phyloP scores from a whole-genome alignment of 345 rosid species.

The Sonneratia alba region DNA sequence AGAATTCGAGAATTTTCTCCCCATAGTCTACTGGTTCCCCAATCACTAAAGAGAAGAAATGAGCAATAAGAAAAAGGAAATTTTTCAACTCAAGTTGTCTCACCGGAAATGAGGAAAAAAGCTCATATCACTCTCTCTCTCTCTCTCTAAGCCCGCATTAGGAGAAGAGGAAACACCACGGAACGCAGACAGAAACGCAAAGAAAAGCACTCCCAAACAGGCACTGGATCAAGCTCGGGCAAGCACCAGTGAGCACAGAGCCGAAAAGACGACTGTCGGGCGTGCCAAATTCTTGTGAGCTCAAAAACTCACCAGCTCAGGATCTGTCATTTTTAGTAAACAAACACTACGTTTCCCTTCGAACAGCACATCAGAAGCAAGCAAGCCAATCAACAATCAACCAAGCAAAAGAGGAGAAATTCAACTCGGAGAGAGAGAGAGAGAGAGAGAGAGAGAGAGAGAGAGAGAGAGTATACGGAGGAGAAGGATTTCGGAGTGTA shows the following conservation, averaged over 20 bases:
- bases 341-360: neutral
- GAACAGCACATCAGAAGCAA: neutral
- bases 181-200: neutral
- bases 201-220: neutral
- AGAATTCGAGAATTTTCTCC: too few relatives aligned
- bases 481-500: neutral
- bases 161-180: neutral
- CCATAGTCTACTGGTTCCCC: too few relatives aligned
- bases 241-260: neutral
- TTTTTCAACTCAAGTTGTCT: neutral
- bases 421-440: neutral
- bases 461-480: neutral
- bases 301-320: neutral
- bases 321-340: neutral
- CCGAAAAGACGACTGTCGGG: neutral
- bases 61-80: neutral
- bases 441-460: neutral
- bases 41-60: neutral
- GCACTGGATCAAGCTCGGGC: neutral
- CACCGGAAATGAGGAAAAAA: neutral
- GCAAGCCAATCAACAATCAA: neutral
- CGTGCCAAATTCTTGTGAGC: neutral
- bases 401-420: neutral
- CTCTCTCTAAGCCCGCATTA: too few relatives aligned
- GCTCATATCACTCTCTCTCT: too few relatives aligned